A percentile compares a stretch with the other conserved stretches of the same genome.
Conservation (phyloP, 2,329 filamentous ascomycete species). For the Cladosporium sphaerospermum region DNA sequence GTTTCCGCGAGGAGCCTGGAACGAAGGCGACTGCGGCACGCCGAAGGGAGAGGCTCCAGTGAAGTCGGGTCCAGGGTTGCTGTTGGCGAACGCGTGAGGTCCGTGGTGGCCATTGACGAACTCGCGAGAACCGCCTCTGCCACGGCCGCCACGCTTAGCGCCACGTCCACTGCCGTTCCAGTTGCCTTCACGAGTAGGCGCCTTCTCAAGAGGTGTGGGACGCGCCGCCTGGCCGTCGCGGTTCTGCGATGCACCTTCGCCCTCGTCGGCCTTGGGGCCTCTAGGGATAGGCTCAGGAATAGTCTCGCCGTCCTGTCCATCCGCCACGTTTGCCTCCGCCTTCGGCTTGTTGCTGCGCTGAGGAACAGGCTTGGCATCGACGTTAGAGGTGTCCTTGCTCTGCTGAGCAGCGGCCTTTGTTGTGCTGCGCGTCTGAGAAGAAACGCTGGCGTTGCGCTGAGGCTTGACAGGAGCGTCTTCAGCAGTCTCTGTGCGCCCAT, state of each 20-base stretch:
- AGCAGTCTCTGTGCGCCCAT: slow-evolving; percentile 1
- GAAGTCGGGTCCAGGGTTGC: slow-evolving; percentile 20
- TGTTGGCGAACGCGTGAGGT: slow-evolving; percentile 17
- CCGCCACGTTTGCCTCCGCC: not conserved
- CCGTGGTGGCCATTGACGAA: slow-evolving; percentile 26
- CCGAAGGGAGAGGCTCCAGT: slow-evolving; percentile 16
- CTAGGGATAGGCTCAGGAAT: slow-evolving; percentile 1
- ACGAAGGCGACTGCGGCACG: slow-evolving; percentile 25
- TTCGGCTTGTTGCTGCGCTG: slow-evolving; percentile 6
- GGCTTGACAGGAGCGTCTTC: slow-evolving; percentile 1
- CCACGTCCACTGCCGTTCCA: slow-evolving; percentile 22
- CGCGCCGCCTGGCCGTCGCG: slow-evolving; percentile 16
- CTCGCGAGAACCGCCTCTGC: slow-evolving; percentile 28
- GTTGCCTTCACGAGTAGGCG: slow-evolving; percentile 15
- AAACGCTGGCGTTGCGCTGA: slow-evolving; percentile 4
- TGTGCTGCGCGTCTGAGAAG: slow-evolving; percentile 4
- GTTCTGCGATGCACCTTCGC: not conserved
- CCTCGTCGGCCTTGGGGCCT: slow-evolving; percentile 4
- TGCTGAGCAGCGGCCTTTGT: slow-evolving; percentile 1
- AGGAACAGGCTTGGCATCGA: not conserved
- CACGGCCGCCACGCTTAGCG: slow-evolving; percentile 27
- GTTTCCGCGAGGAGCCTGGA: slow-evolving; percentile 24
- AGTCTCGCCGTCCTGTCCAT: not conserved
- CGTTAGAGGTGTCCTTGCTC: not conserved
- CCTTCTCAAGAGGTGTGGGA: slow-evolving; percentile 14